Percentiles rank a stretch among this genome's conserved stretches.
phyloP scores from a whole-genome alignment of 257 asterid species.

The Parsonsia alboflavescens region DNA sequence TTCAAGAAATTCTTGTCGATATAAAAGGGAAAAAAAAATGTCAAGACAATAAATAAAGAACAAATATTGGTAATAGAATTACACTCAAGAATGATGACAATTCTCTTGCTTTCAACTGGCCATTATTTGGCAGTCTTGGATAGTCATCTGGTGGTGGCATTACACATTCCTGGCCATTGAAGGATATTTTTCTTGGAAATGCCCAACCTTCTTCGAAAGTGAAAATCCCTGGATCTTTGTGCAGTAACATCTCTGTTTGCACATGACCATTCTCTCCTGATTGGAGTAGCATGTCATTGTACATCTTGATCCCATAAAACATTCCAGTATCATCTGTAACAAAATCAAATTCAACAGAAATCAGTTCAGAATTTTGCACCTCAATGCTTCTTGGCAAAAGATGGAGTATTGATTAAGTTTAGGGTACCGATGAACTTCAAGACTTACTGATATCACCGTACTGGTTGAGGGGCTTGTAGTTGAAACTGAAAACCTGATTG shows the following conservation, averaged over 20 bases:
- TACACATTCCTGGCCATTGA: conserved; percentile 72
- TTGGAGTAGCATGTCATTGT: conserved; percentile 70
- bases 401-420: neutral
- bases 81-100: neutral
- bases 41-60: conserved; percentile 16
- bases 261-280: conserved; percentile 63
- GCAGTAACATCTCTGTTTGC: conserved; percentile 62
- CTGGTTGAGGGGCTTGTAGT: conserved; percentile 61
- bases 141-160: conserved; percentile 60
- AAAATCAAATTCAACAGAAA: neutral
- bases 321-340: conserved; percentile 65
- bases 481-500: conserved; percentile 71
- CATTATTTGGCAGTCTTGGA: conserved; percentile 54
- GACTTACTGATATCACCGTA: conserved; percentile 57
- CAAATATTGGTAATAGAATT: conserved; percentile 16
- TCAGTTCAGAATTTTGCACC: neutral
- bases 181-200: conserved; percentile 63
- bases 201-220: conserved; percentile 72
- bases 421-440: too few species aligned
- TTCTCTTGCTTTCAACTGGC: conserved; percentile 11
- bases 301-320: conserved; percentile 57
- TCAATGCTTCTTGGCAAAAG: neutral
- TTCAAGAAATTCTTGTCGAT: neutral
- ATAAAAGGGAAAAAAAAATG: neutral
- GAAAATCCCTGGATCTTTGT: conserved; percentile 43